Evolutionary conservation across 495 filamentous ascomycete species (phyloP), one percentile per base, ranked within the genome.

Genomic region (Neurospora hispaniola): DNA sequence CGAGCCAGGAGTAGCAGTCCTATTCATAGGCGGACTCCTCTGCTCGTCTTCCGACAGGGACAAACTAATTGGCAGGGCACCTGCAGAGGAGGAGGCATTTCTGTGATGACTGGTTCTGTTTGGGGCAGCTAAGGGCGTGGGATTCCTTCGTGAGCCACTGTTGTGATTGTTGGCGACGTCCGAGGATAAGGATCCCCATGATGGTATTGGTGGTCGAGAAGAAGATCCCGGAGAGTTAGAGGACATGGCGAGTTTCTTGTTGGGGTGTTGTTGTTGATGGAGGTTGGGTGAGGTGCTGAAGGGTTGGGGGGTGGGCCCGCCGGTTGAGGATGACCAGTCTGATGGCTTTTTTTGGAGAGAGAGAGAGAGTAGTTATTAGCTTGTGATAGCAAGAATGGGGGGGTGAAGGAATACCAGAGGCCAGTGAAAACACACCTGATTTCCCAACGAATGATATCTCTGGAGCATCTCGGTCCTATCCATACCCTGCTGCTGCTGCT

Each of bases 11-110:
- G 70, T 77, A 16, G 81, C 77, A 12, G 80, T 78, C 40, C 80
- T 78, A 70, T 85, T 86, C 14, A 62, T 16, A 31, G 78, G 44
- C 20, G 83, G 85, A 71, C 85, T 85, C 68, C 84, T 82, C 70
- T 31, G 23, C 46, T 96, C 92, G 42, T 94, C 93, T 78, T 94
- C 93, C 31, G 90, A 86, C 9, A 94, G 85, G 0, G 91, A 93
- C 10, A 96, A 77, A 74, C 89, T 92, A 44, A 96, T 92, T 0
- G 93, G 92, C 7, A 82, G 72, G 44, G 71, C 70, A 62, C 73
- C 66, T 69, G 71, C 4, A 38, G 69, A 69, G 20, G 71, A 62
- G 5, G 54, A 35, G 12, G 23, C 35, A 4, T 27, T 62, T 4
- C 54, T 0, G 6, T 62, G 27, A 7, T 62, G 54, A 16, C 39